Evolutionary conservation across 2,329 filamentous ascomycete species (phyloP).

Genomic region (Gnomoniopsis sp.): DNA sequence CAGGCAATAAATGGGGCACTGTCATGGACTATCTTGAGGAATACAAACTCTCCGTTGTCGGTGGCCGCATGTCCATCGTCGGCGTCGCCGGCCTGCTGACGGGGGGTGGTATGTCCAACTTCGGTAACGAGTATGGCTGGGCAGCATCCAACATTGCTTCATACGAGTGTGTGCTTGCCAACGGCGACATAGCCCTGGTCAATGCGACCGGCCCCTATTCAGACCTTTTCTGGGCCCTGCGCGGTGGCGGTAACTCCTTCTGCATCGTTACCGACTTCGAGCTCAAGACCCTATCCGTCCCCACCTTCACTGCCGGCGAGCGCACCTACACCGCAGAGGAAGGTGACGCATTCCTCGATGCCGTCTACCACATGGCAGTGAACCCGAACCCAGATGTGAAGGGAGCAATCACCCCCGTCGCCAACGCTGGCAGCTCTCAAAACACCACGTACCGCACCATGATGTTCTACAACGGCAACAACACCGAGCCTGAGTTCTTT

Average conservation of each 20-base stretch:
- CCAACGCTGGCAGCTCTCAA: background rate
- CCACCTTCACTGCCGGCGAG: background rate
- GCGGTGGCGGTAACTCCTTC: conserved; percentile 26
- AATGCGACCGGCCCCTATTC: conserved; percentile 22
- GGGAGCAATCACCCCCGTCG: conserved; percentile 2
- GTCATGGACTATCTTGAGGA: conserved; percentile 27
- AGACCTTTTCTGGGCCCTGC: conserved; percentile 28
- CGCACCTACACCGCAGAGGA: background rate
- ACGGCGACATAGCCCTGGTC: conserved; percentile 24
- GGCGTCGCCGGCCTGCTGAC: conserved; percentile 28
- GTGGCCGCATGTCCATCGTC: conserved; percentile 27
- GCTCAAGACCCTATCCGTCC: conserved; percentile 19
- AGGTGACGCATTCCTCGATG: conserved; percentile 10
- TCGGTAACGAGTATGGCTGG: conserved; percentile 1
- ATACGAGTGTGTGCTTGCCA: conserved; percentile 21
- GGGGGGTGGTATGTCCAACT: conserved; percentile 32
- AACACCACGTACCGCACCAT: background rate
- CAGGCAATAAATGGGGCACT: conserved; percentile 27
- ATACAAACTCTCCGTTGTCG: conserved; percentile 24
- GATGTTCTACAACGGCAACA: conserved; percentile 10
- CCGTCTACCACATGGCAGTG: conserved; percentile 4
- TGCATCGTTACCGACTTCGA: conserved; percentile 30
- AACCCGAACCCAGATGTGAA: conserved; percentile 6
- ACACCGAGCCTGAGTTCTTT: background rate
- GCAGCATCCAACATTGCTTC: background rate